Evolutionary conservation across 2,329 filamentous ascomycete genomes (phyloP).

Genomic region (Rhinocladiella mackenziei): DNA sequence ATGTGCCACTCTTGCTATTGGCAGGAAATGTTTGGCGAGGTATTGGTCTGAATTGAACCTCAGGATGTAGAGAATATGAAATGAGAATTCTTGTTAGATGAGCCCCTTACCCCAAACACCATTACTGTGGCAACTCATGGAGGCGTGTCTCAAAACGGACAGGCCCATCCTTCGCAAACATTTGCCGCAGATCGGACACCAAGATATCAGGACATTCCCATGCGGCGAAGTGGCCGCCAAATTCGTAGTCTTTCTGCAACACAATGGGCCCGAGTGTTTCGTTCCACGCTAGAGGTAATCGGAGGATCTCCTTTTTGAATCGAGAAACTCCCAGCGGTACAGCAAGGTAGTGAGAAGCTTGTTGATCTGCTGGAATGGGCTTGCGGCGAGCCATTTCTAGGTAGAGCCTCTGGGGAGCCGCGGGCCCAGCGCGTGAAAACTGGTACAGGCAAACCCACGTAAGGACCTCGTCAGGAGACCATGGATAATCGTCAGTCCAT

Average conservation of each 20-base stretch:
- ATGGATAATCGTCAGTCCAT: neutral
- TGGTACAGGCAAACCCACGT: neutral
- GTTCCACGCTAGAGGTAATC: neutral
- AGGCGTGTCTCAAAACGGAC: too few relatives aligned
- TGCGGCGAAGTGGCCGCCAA: neutral
- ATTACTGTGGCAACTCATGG: too few relatives aligned
- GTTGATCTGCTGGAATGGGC: neutral
- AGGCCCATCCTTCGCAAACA: neutral
- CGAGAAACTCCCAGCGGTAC: neutral
- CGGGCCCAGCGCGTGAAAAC: neutral
- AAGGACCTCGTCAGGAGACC: neutral
- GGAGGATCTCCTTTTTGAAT: neutral
- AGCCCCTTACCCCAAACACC: too few relatives aligned
- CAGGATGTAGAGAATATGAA: too few relatives aligned
- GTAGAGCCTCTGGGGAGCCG: neutral
- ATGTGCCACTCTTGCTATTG: too few relatives aligned
- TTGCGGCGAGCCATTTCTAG: neutral
- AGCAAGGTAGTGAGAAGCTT: neutral
- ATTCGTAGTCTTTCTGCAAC: neutral
- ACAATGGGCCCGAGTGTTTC: neutral
- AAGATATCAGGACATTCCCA: neutral
- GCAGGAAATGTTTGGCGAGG: too few relatives aligned
- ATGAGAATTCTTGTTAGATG: too few relatives aligned
- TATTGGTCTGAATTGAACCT: too few relatives aligned
- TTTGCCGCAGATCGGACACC: neutral